Base-by-base conservation (phyloP, 441 rosid species). In the Eugenia klotzschiana region DNA sequence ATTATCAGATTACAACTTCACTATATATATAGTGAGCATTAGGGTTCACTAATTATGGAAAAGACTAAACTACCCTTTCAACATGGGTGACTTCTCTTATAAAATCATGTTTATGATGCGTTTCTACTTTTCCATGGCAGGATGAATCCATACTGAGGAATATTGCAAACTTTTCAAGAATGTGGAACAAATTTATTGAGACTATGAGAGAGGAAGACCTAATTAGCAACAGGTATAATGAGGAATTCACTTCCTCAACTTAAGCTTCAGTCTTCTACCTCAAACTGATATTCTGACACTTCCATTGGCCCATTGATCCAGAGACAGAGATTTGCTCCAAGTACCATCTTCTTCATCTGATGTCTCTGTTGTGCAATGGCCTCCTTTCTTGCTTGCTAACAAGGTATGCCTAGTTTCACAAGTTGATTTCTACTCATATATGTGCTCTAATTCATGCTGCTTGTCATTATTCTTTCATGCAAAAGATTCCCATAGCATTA, bases 381-480 rank as follows among this genome's bases (percentile, higher is more conserved):
- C 99, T 74, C 98, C 96, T 54, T 95, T 94, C 87, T 91, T 97
- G 91, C 98, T 97, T 81, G 99, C 98, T 84, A 94, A 95, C 91
- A 97, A 97, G 93, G 99, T 94, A 91, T 84, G 72, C 80, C 23
- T 74, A 53, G 69, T 83, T 82, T 33, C 84, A 82, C 37, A 27
- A 26, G 33, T 51, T 79, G 0, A 51, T 84, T 83, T 82, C 82
- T 54, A 82, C 52, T 73, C 46, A 51, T 86, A 72, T 64, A 56
- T 77, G 81, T 85, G 54, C 85, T 84, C 88, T 80, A 82, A 16
- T 84, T 83, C 50, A 84, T 83, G 52, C 29, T 83, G 14, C 22
- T 43, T 25, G 46, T 27, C 64, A n/a, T 7, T 55, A 25, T 55
- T 84, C 4, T 84, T 84, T 43, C 20, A 74, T 69, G 80, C 86